These are phyloP conservation scores for Calamus simplicifolius DNA, from an alignment of 176 grass and related monocot genomes.

Conservation along the genomic window DNA sequence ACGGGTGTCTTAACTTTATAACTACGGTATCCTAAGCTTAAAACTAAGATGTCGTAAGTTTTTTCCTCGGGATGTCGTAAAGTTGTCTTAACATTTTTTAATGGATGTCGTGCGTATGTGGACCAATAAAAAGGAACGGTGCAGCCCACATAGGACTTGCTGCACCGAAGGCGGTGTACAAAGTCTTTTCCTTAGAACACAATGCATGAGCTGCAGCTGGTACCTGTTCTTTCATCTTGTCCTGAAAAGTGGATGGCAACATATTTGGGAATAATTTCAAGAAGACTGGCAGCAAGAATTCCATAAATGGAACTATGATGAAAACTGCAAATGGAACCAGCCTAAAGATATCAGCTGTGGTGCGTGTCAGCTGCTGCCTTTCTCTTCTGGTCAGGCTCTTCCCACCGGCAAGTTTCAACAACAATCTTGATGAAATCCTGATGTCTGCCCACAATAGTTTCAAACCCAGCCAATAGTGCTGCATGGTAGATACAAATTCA, in stretches of 20 bases:
- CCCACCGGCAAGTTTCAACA: constrained; percentile 84
- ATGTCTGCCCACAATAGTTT: constrained; percentile 74
- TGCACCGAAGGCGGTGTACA: too few species aligned
- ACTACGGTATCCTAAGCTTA: too few species aligned
- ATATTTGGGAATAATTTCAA: constrained; percentile 91
- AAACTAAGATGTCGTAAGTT: too few species aligned
- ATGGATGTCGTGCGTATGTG: too few species aligned
- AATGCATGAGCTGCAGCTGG: too few species aligned
- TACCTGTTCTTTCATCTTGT: constrained; percentile 95
- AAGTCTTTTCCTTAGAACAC: too few species aligned
- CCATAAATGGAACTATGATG: constrained; percentile 93
- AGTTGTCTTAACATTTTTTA: too few species aligned
- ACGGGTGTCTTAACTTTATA: too few species aligned
- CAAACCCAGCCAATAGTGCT: constrained; percentile 88
- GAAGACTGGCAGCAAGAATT: constrained; percentile 84
- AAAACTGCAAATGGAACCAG: constrained; percentile 91
- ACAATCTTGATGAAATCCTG: constrained; percentile 83
- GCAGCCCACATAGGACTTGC: too few species aligned
- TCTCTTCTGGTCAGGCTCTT: constrained; percentile 79
- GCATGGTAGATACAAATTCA: constrained; percentile 73
- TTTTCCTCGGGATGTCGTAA: too few species aligned
- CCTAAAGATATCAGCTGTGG: constrained; percentile 83
- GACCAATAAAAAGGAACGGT: too few species aligned
- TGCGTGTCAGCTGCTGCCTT: constrained; percentile 78
- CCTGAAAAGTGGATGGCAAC: constrained; percentile 89